Evolutionary conservation across 2,329 filamentous ascomycete species (phyloP).

Genomic region (Trichoderma gracile): DNA sequence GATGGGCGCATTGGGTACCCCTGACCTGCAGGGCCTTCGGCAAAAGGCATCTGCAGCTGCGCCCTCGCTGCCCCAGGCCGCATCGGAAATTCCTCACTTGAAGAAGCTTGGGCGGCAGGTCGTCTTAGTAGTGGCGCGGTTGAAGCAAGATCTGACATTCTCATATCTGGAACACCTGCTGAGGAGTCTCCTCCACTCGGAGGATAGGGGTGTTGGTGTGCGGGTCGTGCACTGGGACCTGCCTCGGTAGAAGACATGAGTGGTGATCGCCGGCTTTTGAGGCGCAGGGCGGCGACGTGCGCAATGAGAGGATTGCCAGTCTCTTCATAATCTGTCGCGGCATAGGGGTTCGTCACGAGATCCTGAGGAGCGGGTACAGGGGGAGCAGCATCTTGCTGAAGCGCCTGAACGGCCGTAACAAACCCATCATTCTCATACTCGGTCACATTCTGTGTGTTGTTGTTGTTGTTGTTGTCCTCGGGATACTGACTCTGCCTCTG

Average conservation of each 20-base stretch:
- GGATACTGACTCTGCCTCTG: background rate
- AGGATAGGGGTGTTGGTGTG: background rate
- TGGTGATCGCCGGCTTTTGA: background rate
- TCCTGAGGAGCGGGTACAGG: background rate
- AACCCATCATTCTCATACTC: background rate
- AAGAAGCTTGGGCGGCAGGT: no score
- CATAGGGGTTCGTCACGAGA: background rate
- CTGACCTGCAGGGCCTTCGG: no score
- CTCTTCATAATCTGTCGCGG: background rate
- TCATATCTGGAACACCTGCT: no score
- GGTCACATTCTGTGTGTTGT: background rate
- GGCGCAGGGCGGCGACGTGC: slow-evolving; percentile 4
- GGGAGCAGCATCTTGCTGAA: background rate
- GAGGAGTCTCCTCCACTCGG: no score
- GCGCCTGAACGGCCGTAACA: background rate
- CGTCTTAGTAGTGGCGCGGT: no score
- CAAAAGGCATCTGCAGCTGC: background rate
- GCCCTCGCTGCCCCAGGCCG: no score
- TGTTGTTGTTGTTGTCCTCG: background rate
- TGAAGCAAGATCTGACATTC: no score
- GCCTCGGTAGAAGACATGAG: background rate
- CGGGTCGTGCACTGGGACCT: background rate
- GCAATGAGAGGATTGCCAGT: slow-evolving; percentile 6
- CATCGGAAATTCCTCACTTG: no score
- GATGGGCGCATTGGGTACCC: no score